A percentile compares a stretch with the other conserved stretches of the same genome.
Conservation (phyloP, 1,284 basidiomycete species). For the Omphalotus olearius region DNA sequence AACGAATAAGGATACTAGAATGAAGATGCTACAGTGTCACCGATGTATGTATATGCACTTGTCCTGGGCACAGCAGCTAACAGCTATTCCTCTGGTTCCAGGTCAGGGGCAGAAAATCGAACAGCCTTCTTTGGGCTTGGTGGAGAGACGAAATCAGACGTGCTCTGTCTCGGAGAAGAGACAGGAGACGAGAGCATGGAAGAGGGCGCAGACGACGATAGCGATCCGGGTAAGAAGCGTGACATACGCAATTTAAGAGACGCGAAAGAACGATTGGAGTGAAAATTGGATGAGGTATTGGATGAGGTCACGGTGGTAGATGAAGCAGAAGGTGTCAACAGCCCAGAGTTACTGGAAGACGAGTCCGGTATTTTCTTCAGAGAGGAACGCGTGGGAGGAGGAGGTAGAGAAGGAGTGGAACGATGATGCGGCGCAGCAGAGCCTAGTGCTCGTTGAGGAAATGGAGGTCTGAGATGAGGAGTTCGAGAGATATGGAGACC, state of each 20-base stretch:
- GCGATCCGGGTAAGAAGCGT: constrained; percentile 41
- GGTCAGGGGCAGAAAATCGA: constrained; percentile 37
- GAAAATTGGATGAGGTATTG: constrained; percentile 31
- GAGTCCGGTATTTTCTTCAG: constrained; percentile 47
- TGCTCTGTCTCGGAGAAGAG: constrained; percentile 34
- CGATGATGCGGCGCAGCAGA: neutral
- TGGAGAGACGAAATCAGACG: constrained; percentile 26
- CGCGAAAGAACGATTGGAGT: constrained; percentile 32
- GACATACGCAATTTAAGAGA: constrained; percentile 46
- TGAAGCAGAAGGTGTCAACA: constrained; percentile 40
- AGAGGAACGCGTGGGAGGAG: constrained; percentile 57
- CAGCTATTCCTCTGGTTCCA: neutral
- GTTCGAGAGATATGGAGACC: constrained; percentile 70
- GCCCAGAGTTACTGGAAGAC: constrained; percentile 31
- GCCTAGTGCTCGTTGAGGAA: constrained; percentile 12
- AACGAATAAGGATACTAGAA: no score
- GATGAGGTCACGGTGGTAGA: constrained; percentile 48
- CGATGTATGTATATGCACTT: no score
- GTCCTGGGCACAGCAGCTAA: no score
- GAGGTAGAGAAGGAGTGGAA: constrained; percentile 34
- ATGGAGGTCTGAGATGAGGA: constrained; percentile 48
- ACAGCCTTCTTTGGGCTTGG: constrained; percentile 45
- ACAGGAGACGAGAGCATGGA: constrained; percentile 30
- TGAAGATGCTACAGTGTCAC: no score
- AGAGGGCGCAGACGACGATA: constrained; percentile 33